These are phyloP conservation scores for Punctularia strigosozonata DNA, from an alignment of 768 basidiomycete species.

Conservation along the genomic window DNA sequence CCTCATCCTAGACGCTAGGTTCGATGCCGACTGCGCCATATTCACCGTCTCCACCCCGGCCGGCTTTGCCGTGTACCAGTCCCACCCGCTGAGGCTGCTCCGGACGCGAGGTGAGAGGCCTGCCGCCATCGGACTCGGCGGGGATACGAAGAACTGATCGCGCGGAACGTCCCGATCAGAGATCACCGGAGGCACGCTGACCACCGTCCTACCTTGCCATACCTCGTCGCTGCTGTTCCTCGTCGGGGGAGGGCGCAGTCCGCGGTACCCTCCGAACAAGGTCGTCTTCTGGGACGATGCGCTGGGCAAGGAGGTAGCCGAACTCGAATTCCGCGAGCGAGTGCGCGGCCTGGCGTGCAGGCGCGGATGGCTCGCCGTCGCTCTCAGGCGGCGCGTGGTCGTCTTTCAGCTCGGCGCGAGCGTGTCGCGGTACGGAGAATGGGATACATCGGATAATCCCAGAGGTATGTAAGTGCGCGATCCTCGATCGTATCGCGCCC, in stretches of 20 bases:
- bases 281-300: conserved; percentile 85
- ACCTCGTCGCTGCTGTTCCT: conserved; percentile 77
- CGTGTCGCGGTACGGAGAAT: conserved; percentile 58
- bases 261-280: conserved; percentile 86
- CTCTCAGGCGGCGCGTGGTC: conserved; percentile 67
- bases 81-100: conserved; percentile 65
- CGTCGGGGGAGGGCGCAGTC: conserved; percentile 79
- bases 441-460: conserved; percentile 83
- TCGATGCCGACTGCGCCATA: conserved; percentile 70
- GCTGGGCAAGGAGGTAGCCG: conserved; percentile 65
- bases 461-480: conserved; percentile 39
- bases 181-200: conserved; percentile 65
- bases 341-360: conserved; percentile 73
- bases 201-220: conserved; percentile 69
- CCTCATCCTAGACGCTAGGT: conserved; percentile 64
- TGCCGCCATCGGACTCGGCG: conserved; percentile 8
- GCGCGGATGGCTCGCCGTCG: conserved; percentile 76
- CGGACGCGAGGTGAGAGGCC: conserved; percentile 61
- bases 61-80: conserved; percentile 75
- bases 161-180: conserved; percentile 32
- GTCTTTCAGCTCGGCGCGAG: conserved; percentile 60
- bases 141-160: not conserved
- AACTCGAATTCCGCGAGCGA: conserved; percentile 80
- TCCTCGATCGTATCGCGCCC: not conserved
- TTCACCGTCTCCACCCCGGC: conserved; percentile 72